Evolutionary conservation across 2,329 filamentous ascomycete genomes (phyloP).

Genomic region (Trichoderma sp.): DNA sequence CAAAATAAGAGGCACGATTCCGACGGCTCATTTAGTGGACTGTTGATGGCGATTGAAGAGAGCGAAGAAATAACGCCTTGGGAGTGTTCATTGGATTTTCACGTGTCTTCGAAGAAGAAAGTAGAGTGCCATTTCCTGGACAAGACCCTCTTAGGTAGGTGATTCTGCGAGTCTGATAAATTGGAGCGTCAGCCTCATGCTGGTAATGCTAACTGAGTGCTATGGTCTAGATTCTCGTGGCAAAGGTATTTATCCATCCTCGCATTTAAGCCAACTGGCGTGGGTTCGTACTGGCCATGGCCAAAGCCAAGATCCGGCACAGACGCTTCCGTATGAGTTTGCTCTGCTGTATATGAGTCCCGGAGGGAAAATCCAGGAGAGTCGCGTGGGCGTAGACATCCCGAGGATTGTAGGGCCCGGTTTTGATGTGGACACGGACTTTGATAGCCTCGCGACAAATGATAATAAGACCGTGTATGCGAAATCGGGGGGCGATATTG

Average conservation of each 20-base stretch:
- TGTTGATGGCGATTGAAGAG: conserved; percentile 29
- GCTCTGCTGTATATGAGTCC: conserved; percentile 26
- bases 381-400: conserved; percentile 22
- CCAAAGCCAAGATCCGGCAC: neutral
- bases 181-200: neutral
- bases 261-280: conserved; percentile 24
- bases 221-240: conserved; percentile 24
- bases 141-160: conserved; percentile 26
- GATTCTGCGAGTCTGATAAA: neutral
- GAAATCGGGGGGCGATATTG: conserved; percentile 26
- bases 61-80: conserved; percentile 26
- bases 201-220: neutral
- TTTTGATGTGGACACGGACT: conserved; percentile 19
- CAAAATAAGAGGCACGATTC: neutral
- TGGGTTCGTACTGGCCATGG: conserved; percentile 27
- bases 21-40: neutral
- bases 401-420: conserved; percentile 16
- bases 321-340: conserved; percentile 27
- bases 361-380: conserved; percentile 26
- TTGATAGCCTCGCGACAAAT: conserved; percentile 27
- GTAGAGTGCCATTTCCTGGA: conserved; percentile 26
- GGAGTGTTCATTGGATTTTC: conserved; percentile 29
- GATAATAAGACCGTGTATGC: conserved; percentile 29
- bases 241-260: conserved; percentile 5
- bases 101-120: conserved; percentile 23